phyloP scores from a whole-genome alignment of 768 basidiomycete species.

The Boletellus sp. region DNA sequence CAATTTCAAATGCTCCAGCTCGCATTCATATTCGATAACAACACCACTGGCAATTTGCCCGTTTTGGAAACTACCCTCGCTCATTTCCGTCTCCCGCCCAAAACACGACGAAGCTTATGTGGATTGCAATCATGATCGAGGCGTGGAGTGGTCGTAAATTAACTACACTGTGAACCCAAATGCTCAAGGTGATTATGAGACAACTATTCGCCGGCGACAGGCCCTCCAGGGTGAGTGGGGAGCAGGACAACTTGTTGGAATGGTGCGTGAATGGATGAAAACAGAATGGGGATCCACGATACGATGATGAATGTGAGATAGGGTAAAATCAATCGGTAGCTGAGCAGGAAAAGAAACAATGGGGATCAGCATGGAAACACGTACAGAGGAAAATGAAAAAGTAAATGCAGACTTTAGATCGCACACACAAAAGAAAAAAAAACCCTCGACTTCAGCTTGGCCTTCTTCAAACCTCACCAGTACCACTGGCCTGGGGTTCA shows the following conservation, averaged over 20 bases:
- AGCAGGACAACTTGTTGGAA: conserved; percentile 5
- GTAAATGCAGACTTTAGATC: conserved; percentile 6
- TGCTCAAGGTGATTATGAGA: conserved; percentile 16
- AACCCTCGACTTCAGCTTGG: neutral
- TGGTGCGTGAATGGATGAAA: conserved; percentile 16
- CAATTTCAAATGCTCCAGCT: conserved; percentile 24
- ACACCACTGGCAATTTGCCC: neutral
- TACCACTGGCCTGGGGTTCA: conserved; percentile 9
- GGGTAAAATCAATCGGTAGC: conserved; percentile 9
- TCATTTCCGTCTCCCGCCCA: conserved; percentile 14
- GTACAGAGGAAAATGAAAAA: conserved; percentile 3
- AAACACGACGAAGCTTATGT: neutral
- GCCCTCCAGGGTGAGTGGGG: neutral
- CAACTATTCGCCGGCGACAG: conserved; percentile 13
- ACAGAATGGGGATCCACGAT: conserved; percentile 14
- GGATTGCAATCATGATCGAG: conserved; percentile 18
- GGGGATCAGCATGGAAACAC: neutral
- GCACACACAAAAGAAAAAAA: too few relatives aligned
- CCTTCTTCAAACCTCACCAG: conserved; percentile 13
- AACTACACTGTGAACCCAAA: conserved; percentile 15
- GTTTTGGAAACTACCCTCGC: neutral
- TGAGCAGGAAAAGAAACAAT: conserved; percentile 2
- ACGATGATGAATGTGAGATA: conserved; percentile 9
- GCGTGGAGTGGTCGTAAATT: conserved; percentile 21
- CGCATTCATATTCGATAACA: too few relatives aligned